Conservation (phyloP, 1,284 basidiomycete genomes). For the Ganoderma lucidum region DNA sequence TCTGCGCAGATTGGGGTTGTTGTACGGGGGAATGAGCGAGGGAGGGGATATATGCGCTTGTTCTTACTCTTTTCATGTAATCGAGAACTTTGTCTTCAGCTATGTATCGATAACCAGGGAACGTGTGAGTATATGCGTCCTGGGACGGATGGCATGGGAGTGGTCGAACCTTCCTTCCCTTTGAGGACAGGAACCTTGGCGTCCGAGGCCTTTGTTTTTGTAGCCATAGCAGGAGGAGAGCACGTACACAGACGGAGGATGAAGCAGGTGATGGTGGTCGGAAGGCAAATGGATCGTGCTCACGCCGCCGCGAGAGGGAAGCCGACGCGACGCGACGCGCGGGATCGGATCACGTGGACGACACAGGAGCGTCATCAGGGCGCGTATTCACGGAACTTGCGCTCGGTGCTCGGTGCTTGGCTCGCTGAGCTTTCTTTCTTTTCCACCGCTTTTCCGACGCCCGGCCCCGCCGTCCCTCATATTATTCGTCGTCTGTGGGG, state of each 20-base stretch:
- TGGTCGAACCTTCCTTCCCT: conserved; percentile 67
- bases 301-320: not conserved
- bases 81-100: conserved; percentile 76
- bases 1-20: conserved; percentile 48
- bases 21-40: conserved; percentile 6
- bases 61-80: conserved; percentile 72
- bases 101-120: conserved; percentile 43
- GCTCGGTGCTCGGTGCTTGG: not conserved
- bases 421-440: not conserved
- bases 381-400: conserved; percentile 5
- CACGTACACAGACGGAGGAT: not conserved
- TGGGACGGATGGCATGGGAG: not conserved
- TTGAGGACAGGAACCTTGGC: conserved; percentile 68
- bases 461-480: not conserved
- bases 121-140: conserved; percentile 10
- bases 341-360: not conserved
- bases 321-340: conserved; percentile 7
- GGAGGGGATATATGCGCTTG: not conserved
- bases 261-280: not conserved
- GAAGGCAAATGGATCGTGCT: not conserved
- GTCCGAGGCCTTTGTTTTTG: conserved; percentile 51
- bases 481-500: conserved; percentile 2
- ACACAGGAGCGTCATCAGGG: not conserved
- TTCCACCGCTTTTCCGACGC: conserved; percentile 5
- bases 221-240: conserved; percentile 30